Conservation (phyloP, 192 early-diverging fungal genomes). For the Coemansia sp. region DNA sequence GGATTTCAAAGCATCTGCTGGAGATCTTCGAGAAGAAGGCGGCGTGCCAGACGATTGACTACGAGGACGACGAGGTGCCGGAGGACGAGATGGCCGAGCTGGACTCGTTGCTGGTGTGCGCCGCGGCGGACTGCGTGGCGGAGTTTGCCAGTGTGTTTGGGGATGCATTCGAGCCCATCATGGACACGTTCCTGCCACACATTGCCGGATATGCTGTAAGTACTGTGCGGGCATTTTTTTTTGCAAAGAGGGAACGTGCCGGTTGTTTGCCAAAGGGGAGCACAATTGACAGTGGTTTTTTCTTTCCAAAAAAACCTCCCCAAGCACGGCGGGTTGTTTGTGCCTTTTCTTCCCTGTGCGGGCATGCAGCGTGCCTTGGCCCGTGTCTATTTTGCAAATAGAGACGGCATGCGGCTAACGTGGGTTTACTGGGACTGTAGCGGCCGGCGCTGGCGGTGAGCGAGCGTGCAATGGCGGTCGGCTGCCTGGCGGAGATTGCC, state of each 20-base stretch:
- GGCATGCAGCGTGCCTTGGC: not conserved
- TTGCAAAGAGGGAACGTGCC: too few relatives aligned
- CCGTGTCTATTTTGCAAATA: conserved; percentile 2
- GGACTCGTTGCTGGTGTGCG: conserved; percentile 74
- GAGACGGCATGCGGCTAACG: not conserved
- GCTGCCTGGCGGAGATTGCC: conserved; percentile 76
- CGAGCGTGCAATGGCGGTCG: conserved; percentile 89
- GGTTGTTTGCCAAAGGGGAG: too few relatives aligned
- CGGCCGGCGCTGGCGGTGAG: conserved; percentile 57
- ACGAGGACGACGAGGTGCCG: conserved; percentile 61
- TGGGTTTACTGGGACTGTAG: conserved; percentile 43
- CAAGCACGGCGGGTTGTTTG: too few relatives aligned
- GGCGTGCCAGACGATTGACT: conserved; percentile 60
- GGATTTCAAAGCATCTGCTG: conserved; percentile 34
- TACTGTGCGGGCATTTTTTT: conserved; percentile 3
- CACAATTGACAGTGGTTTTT: too few relatives aligned
- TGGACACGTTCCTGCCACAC: conserved; percentile 73
- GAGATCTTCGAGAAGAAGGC: conserved; percentile 71
- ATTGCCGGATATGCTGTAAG: conserved; percentile 74
- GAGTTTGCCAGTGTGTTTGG: conserved; percentile 72
- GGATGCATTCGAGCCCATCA: conserved; percentile 66
- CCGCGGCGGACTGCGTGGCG: conserved; percentile 78
- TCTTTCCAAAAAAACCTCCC: too few relatives aligned
- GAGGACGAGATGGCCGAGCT: conserved; percentile 83
- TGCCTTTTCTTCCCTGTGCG: not conserved